A percentile compares a stretch with the other conserved stretches of the same genome.
Evolutionary conservation across 768 basidiomycete species (phyloP).

Genomic region (Macrolepiota albuminosa): DNA sequence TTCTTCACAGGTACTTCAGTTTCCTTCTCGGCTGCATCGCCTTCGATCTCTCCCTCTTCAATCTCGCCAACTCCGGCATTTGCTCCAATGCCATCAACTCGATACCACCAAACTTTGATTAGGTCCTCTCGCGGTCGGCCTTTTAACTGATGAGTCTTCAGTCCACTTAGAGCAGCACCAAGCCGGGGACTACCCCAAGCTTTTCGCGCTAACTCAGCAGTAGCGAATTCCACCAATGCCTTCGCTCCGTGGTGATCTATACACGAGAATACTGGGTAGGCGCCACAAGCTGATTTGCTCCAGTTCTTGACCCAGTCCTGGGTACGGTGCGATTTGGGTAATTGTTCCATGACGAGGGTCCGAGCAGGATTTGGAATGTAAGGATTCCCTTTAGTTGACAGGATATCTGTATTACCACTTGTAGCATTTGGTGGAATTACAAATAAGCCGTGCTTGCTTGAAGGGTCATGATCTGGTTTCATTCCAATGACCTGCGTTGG

Average conservation of each 20-base stretch:
- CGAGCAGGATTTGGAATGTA: conserved; percentile 44
- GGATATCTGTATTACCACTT: not conserved
- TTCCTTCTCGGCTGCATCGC: conserved; percentile 25
- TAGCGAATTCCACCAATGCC: conserved; percentile 48
- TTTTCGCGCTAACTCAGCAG: conserved; percentile 36
- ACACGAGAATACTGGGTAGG: conserved; percentile 34
- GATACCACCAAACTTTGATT: conserved; percentile 48
- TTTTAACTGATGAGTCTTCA: conserved; percentile 34
- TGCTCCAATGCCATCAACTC: conserved; percentile 35
- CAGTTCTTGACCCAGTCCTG: conserved; percentile 38
- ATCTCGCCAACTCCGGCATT: conserved; percentile 38
- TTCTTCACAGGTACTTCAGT: conserved; percentile 19
- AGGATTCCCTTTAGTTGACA: conserved; percentile 14
- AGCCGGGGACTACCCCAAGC: conserved; percentile 49
- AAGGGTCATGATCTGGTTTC: conserved; percentile 38
- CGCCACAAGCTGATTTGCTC: conserved; percentile 33
- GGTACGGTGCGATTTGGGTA: conserved; percentile 45
- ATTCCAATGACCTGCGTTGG: conserved; percentile 34
- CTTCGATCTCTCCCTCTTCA: conserved; percentile 48
- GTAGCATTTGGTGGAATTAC: conserved; percentile 18
- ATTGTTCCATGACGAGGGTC: conserved; percentile 52
- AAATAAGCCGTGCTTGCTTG: conserved; percentile 45
- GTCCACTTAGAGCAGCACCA: conserved; percentile 23
- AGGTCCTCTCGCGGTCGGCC: conserved; percentile 40
- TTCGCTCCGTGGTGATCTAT: conserved; percentile 38